These are phyloP conservation scores for Hypoxylon sp. DNA, from an alignment of 2,329 filamentous ascomycete species.

Conservation along the genomic window DNA sequence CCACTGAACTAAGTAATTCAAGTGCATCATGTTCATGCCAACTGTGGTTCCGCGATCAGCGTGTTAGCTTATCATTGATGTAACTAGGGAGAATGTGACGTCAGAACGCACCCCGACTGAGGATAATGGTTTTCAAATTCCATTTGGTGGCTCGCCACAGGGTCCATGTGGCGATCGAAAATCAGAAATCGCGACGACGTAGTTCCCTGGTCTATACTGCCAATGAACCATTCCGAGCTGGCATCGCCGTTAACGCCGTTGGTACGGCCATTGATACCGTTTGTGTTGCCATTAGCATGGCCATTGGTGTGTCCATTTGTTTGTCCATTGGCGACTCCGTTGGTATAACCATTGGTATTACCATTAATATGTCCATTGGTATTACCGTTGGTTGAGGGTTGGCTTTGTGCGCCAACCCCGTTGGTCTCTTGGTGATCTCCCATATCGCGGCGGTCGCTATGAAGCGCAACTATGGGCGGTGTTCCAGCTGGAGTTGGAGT, in stretches of 20 bases:
- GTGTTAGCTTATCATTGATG: constrained; percentile 32
- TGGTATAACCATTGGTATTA: neutral
- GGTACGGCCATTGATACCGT: constrained; percentile 16
- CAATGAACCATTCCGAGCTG: constrained; percentile 77
- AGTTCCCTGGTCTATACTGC: constrained; percentile 91
- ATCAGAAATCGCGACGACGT: constrained; percentile 92
- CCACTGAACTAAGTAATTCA: constrained; percentile 81
- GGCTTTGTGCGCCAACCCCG: constrained; percentile 38
- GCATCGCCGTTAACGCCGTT: constrained; percentile 36
- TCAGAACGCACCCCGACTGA: constrained; percentile 79
- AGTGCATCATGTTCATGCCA: constrained; percentile 92
- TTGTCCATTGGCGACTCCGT: constrained; percentile 23
- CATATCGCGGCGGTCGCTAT: constrained; percentile 45
- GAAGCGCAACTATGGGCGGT: constrained; percentile 30
- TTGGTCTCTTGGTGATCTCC: constrained; percentile 49
- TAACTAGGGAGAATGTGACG: constrained; percentile 18
- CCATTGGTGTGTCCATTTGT: constrained; percentile 32
- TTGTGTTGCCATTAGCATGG: constrained; percentile 25
- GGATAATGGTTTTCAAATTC: constrained; percentile 90
- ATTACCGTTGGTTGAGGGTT: constrained; percentile 25
- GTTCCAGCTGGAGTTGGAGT: constrained; percentile 19
- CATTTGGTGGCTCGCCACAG: constrained; percentile 86
- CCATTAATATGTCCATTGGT: constrained; percentile 23
- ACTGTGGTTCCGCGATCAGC: constrained; percentile 60
- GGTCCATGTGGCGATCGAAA: constrained; percentile 84